A percentile compares a stretch with the other conserved stretches of the same genome.
Conservation (phyloP, 352 stramenopile species). For the Pilasporangium apinafurcum region DNA sequence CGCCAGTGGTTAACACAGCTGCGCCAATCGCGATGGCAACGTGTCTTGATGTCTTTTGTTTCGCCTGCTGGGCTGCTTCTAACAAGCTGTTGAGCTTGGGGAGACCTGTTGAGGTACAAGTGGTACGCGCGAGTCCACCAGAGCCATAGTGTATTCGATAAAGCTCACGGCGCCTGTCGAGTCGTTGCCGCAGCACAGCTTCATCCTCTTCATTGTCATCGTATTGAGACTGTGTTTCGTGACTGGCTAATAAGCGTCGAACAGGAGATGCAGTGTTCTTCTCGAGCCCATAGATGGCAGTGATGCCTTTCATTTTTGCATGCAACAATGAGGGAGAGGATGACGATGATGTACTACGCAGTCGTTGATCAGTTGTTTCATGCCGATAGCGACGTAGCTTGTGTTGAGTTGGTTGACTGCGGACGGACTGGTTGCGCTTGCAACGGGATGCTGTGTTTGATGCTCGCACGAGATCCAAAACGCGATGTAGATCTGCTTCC, state of each 20-base stretch:
- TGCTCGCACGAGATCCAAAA: conserved; percentile 31
- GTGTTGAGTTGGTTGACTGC: background rate
- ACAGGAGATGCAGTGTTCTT: conserved; percentile 16
- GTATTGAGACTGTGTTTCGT: background rate
- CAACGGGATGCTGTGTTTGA: background rate
- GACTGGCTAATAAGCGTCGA: conserved; percentile 2
- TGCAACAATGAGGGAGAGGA: conserved; percentile 11
- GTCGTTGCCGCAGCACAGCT: conserved; percentile 14
- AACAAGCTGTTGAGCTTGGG: conserved; percentile 46
- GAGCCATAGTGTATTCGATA: conserved; percentile 54
- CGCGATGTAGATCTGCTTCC: conserved; percentile 52
- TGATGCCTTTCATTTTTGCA: conserved; percentile 19
- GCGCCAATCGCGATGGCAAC: conserved; percentile 34
- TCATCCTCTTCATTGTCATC: conserved; percentile 1
- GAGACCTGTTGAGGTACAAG: conserved; percentile 16
- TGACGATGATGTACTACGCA: too few species aligned
- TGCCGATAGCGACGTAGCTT: conserved; percentile 25
- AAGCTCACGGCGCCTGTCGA: conserved; percentile 25
- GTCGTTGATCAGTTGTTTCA: conserved; percentile 1
- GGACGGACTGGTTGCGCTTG: background rate
- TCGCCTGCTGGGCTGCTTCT: conserved; percentile 33
- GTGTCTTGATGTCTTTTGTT: conserved; percentile 14
- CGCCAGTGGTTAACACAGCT: conserved; percentile 34
- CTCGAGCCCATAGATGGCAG: conserved; percentile 27
- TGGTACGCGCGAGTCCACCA: too few species aligned